Evolutionary conservation across 2,329 filamentous ascomycete species (phyloP), one percentile per base, ranked within the genome.

Genomic region (Botryotinia globosa): DNA sequence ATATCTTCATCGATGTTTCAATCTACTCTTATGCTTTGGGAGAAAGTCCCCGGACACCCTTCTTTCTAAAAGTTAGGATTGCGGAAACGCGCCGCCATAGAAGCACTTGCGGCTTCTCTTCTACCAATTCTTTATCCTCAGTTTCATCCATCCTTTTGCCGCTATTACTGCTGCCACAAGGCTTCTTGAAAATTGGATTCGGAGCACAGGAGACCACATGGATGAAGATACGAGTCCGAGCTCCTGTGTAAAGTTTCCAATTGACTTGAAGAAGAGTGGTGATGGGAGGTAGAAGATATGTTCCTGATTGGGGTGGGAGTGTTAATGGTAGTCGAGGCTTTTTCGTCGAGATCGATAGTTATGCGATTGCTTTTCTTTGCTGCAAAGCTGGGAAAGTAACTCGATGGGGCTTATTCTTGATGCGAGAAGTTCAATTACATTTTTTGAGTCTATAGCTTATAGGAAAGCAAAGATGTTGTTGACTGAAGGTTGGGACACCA

Each of bases 401-500:
- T 97, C 94, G 94, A 98, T 97, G 95, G 95, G 95, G 95, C 95
- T 98, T 94, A 98, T 97, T 98, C 94, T 98, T 92, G 95, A 94
- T 88, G 92, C 94, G 94, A 97, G 94, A 92, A 92, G 92, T 88
- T 79, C 81, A 79, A 51, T 75, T 82, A 83, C 39, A 76, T 83
- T 84, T 83, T 84, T 79, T 76, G 82, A 82, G 83, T 85, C 84
- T 83, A 83, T 85, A 85, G 84, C 84, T 86, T 86, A 85, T 85
- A 81, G 82, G 79, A 85, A 87, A 86, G 83, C 84, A 83, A 85
- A 72, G 78, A 75, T 75, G 77, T 1, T 80, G 71, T 74, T 62
- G 59, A 59, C 65, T 56, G 69, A 73, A 39, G 72, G 71, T 74
- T 32, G n/a, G 59, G 74, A 70, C 74, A 73, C 48, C 66, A 80